Evolutionary conservation across 1,284 basidiomycete species (phyloP), one percentile per base, ranked within the genome.

Genomic region (Agaricales sp.): DNA sequence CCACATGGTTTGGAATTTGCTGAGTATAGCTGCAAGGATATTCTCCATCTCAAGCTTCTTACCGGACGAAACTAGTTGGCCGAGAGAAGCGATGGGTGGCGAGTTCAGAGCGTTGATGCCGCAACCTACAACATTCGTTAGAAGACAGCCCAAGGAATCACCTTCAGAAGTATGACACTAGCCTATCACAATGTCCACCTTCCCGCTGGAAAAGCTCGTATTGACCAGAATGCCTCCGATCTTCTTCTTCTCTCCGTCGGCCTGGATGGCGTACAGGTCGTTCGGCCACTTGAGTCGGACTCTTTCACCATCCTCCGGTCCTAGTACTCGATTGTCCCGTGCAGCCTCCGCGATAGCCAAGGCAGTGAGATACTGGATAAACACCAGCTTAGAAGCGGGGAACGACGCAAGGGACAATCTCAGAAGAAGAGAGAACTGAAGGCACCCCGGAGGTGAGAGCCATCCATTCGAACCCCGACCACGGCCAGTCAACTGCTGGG

Each of bases 211-310:
- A 57, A 91, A 95, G 58, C 79, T 89, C 13, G 90, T 92, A 58
- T 89, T 95, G 44, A 99, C 90, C 18, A 99, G 70, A 20, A 98
- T 87, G 0, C 96, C 95, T 0, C 90, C 92, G 25, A 96, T 68
- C 65, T 97, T 97, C 61, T 70, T 83, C 57, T 70, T 74, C 54
- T 72, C 69, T 3, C 67, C 70, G 4, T 69, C 68, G 1, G 68
- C 70, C 11, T 79, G 64, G 30, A 78, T 74, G 1, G 82, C 86
- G 60, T 98, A 99, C 4, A 99, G 70, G 61, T 99, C 95, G 60
- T 99, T 99, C 11, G 95, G 95, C 96, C 96, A 99, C 66, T 99
- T 99, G 49, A 99, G 72, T 45, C 82, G 76, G 3, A 95, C 77
- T 3, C 71, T 71, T 12, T 71, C 67, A 1, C 82, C 86, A 52